phyloP scores from a whole-genome alignment of 306 rosid species.

The Ormosia semicastrata region DNA sequence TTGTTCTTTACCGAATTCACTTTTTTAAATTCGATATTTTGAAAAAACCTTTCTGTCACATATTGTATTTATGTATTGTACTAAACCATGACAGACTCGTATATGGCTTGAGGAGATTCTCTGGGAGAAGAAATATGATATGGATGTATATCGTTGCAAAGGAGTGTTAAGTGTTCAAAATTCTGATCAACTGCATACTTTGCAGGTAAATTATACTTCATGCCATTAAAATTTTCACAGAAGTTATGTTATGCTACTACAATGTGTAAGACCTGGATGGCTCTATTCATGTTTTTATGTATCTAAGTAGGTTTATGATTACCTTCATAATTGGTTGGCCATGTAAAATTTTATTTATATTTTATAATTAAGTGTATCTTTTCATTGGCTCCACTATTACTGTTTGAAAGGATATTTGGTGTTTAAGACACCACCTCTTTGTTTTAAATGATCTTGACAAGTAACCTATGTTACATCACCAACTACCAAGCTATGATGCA shows the following conservation, averaged over 20 bases:
- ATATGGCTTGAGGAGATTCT: constrained; percentile 93
- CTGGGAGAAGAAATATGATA: constrained; percentile 91
- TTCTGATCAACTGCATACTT: constrained; percentile 76
- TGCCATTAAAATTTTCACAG: neutral
- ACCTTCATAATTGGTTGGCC: neutral
- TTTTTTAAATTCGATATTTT: constrained; percentile 1
- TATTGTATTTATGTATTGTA: constrained; percentile 1
- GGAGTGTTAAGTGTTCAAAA: constrained; percentile 66
- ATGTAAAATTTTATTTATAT: neutral
- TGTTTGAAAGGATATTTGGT: neutral
- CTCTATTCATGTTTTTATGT: neutral
- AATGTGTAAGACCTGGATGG: neutral
- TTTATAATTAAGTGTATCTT: neutral
- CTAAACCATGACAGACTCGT: constrained; percentile 53
- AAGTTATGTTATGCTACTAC: neutral
- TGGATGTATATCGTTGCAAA: constrained; percentile 94
- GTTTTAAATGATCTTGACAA: neutral
- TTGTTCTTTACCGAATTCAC: neutral
- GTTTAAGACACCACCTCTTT: neutral
- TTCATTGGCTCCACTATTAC: neutral
- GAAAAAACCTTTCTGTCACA: constrained; percentile 2
- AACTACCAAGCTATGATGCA: neutral
- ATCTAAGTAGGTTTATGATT: neutral
- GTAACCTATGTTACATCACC: neutral
- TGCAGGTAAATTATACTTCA: constrained; percentile 62